Evolutionary conservation across 345 rosid species (phyloP), one percentile per base, ranked within the genome.

Genomic region (Bruguiera gymnorhiza): DNA sequence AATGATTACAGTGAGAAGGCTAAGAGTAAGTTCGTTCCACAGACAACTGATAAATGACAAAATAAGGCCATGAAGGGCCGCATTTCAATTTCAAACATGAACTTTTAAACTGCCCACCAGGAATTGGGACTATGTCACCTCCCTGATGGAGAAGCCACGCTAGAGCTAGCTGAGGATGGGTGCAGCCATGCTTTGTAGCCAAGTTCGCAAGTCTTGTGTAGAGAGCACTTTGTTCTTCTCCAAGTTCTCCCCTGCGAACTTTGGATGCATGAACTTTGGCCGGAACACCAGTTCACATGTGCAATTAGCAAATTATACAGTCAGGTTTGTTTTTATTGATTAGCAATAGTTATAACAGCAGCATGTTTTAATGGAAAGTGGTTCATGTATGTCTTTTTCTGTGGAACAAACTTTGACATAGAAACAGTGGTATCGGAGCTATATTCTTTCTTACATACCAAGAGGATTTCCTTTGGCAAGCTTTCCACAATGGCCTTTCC

Each of bases 121-220:
- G 88, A 43, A 87, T 83, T 6, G 87, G 86, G 71, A 85, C 55
- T 53, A 82, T 52, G 62, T 81, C 87, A 53, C 76, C 75, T 39
- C 88, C 88, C 20, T 80, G 86, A n/a, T n/a, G n/a, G n/a, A n/a
- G n/a, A 55, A 77, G 61, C 81, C 86, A 85, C 3, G 87, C 80
- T 31, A 87, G 73, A 67, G 91, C 86, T 13, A 87, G 65, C 36
- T 87, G 85, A 63, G 89, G 79, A 61, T 70, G 59, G 3, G 63
- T 82, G 76, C 89, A 80, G n/a, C 53, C 54, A 60, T 75, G 68
- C 72, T 80, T 85, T 56, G 69, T n/a, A 8, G 86, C 82, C 20
- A 83, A 74, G 23, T 77, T 68, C 2, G 71, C 75, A 2, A 83
- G 37, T 21, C 77, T 78, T 6, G 37, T 1, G 29, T 80, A 82